Conservation (phyloP, 495 filamentous ascomycete genomes). For the Alectoria sarmentosa region DNA sequence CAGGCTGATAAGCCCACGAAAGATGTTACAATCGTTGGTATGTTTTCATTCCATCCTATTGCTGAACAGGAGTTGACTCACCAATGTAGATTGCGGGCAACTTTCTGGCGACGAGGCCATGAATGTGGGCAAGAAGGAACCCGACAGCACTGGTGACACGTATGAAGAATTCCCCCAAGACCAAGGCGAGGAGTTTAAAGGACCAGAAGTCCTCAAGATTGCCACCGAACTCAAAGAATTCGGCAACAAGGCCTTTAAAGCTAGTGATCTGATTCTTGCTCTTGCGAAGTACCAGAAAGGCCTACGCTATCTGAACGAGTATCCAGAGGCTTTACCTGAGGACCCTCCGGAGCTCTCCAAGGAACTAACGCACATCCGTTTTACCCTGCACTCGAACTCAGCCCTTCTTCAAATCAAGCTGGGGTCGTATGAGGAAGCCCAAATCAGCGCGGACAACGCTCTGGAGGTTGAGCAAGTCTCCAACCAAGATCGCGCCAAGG, state of each 20-base stretch:
- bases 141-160: conserved; percentile 78
- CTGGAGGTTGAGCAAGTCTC: conserved; percentile 52
- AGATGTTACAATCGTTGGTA: conserved; percentile 62
- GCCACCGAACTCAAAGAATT: conserved; percentile 84
- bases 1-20: conserved; percentile 70
- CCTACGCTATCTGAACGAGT: conserved; percentile 89
- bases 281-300: conserved; percentile 97
- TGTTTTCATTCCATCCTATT: conserved; percentile 3
- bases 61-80: not conserved
- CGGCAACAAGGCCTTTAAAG: conserved; percentile 89
- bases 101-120: conserved; percentile 62
- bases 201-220: conserved; percentile 64
- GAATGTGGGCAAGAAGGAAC: conserved; percentile 49
- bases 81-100: conserved; percentile 71
- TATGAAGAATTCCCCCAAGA: conserved; percentile 98
- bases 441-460: conserved; percentile 63
- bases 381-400: conserved; percentile 70
- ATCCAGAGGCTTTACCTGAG: conserved; percentile 58
- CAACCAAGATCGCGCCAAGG: conserved; percentile 82
- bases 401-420: conserved; percentile 79
- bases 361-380: conserved; percentile 65
- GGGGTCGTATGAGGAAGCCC: conserved; percentile 57
- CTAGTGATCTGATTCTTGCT: conserved; percentile 56
- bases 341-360: conserved; percentile 59
- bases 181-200: conserved; percentile 52